A percentile compares a stretch with the other conserved stretches of the same genome.
phyloP scores from a whole-genome alignment of 2,329 filamentous ascomycete species.

The Atkinsonella texensis region DNA sequence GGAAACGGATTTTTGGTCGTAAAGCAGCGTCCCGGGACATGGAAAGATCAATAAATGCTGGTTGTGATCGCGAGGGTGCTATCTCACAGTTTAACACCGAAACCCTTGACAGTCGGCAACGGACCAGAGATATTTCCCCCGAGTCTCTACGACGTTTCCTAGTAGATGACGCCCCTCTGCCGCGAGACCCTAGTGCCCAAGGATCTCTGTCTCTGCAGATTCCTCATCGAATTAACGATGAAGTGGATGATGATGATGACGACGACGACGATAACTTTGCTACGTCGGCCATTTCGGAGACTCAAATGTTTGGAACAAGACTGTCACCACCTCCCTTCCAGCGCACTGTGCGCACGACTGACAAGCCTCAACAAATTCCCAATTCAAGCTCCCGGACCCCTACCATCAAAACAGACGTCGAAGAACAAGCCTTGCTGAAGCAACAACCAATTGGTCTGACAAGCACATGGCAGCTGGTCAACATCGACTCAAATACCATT shows the following conservation, averaged over 20 bases:
- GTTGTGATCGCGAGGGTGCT: not conserved
- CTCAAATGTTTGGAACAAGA: slow-evolving; percentile 29
- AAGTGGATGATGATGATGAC: slow-evolving; percentile 26
- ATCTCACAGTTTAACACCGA: not conserved
- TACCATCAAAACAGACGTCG: slow-evolving; percentile 11
- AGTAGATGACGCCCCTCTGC: slow-evolving; percentile 29
- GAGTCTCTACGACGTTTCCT: slow-evolving; percentile 42
- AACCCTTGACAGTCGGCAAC: slow-evolving; percentile 12
- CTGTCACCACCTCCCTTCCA: slow-evolving; percentile 42
- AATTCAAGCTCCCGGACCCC: slow-evolving; percentile 16
- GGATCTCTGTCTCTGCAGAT: slow-evolving; percentile 22
- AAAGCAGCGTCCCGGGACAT: slow-evolving; percentile 17
- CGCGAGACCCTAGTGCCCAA: slow-evolving; percentile 15
- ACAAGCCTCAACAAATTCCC: slow-evolving; percentile 9
- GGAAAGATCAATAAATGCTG: not conserved
- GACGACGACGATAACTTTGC: slow-evolving; percentile 53
- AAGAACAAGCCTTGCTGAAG: slow-evolving; percentile 6
- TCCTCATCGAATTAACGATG: slow-evolving; percentile 23
- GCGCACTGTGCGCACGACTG: slow-evolving; percentile 20
- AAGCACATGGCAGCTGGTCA: slow-evolving; percentile 7
- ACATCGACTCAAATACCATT: slow-evolving; percentile 12
- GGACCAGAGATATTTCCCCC: slow-evolving; percentile 41
- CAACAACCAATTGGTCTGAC: slow-evolving; percentile 12
- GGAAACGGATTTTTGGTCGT: slow-evolving; percentile 39
- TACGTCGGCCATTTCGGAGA: slow-evolving; percentile 35